A percentile compares a stretch with the other conserved stretches of the same genome.
These are phyloP conservation scores for Monilinia vaccinii-corymbosi DNA, from an alignment of 2,329 filamentous ascomycete species.

Conservation along the genomic window DNA sequence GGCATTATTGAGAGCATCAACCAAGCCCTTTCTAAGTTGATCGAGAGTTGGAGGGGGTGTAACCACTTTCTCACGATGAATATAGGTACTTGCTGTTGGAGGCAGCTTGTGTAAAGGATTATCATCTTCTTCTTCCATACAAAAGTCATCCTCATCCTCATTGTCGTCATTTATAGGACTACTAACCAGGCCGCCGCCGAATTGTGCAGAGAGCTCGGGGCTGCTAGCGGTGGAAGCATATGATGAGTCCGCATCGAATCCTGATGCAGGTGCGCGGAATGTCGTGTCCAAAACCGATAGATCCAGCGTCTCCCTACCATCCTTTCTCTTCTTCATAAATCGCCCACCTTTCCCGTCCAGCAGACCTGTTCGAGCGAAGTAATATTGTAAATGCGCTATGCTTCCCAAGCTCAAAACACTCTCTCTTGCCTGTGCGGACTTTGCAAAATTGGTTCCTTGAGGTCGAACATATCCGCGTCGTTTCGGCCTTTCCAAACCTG, in stretches of 20 bases:
- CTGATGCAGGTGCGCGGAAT: slow-evolving; percentile 35
- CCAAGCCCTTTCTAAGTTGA: slow-evolving; percentile 63
- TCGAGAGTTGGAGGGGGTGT: slow-evolving; percentile 76
- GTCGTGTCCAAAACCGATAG: slow-evolving; percentile 43
- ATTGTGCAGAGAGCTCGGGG: slow-evolving; percentile 40
- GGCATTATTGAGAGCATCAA: slow-evolving; percentile 60
- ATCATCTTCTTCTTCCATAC: slow-evolving; percentile 43
- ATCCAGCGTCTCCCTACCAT: slow-evolving; percentile 44
- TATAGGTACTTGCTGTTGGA: slow-evolving; percentile 96
- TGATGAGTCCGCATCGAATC: slow-evolving; percentile 47
- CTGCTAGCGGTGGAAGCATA: slow-evolving; percentile 52
- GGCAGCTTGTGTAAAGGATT: slow-evolving; percentile 72
- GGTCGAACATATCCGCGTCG: slow-evolving; percentile 30
- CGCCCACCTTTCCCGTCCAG: slow-evolving; percentile 89
- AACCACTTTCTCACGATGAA: slow-evolving; percentile 70
- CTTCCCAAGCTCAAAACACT: slow-evolving; percentile 94
- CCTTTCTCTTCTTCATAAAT: slow-evolving; percentile 59
- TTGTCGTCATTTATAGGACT: slow-evolving; percentile 34
- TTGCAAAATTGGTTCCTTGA: slow-evolving; percentile 58
- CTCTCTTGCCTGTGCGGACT: slow-evolving; percentile 80
- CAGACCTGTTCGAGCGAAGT: slow-evolving; percentile 89
- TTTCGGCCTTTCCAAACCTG: slow-evolving; percentile 32
- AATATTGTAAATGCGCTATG: slow-evolving; percentile 96
- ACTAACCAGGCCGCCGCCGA: slow-evolving; percentile 28
- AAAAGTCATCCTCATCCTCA: slow-evolving; percentile 42